Evolutionary conservation across 371 early-diverging fungal species (phyloP).

Genomic region (Catenaria anguillulae): DNA sequence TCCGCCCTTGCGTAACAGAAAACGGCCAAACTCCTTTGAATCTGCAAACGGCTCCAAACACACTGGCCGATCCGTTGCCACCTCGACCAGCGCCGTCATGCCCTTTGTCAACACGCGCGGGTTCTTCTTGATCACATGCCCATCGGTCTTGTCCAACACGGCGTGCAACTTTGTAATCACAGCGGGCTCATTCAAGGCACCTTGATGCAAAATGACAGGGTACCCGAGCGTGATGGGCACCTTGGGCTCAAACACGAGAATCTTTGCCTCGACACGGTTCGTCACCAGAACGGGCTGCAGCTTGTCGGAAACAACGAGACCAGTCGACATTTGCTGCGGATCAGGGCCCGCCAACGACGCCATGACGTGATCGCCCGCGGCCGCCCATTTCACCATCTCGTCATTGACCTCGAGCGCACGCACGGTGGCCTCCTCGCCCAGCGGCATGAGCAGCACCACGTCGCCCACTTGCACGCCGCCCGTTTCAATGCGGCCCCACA

Average conservation of each 20-base stretch:
- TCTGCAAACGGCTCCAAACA: conserved; percentile 71
- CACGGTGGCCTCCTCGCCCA: conserved; percentile 55
- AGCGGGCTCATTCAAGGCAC: conserved; percentile 62
- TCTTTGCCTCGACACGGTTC: conserved; percentile 58
- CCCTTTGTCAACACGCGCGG: conserved; percentile 64
- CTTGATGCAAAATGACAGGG: conserved; percentile 66
- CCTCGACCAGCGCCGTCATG: conserved; percentile 66
- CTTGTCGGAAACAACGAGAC: conserved; percentile 61
- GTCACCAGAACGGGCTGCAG: conserved; percentile 52
- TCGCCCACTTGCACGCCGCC: conserved; percentile 81
- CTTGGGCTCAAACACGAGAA: conserved; percentile 79
- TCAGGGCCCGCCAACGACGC: conserved; percentile 65
- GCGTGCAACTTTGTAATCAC: conserved; percentile 43
- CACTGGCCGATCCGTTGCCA: conserved; percentile 52
- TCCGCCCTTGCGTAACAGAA: conserved; percentile 70
- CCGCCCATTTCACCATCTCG: conserved; percentile 65
- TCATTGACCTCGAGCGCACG: conserved; percentile 65
- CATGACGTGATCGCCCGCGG: conserved; percentile 77
- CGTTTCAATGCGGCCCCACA: conserved; percentile 69
- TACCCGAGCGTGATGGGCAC: conserved; percentile 84
- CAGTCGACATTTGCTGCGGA: conserved; percentile 57
- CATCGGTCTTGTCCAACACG: conserved; percentile 63
- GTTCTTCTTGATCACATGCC: conserved; percentile 62
- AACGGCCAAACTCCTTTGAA: conserved; percentile 71
- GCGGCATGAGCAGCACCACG: conserved; percentile 59